These are phyloP conservation scores for Trametes hirsuta DNA, from an alignment of 1,284 basidiomycete genomes.

Conservation along the genomic window DNA sequence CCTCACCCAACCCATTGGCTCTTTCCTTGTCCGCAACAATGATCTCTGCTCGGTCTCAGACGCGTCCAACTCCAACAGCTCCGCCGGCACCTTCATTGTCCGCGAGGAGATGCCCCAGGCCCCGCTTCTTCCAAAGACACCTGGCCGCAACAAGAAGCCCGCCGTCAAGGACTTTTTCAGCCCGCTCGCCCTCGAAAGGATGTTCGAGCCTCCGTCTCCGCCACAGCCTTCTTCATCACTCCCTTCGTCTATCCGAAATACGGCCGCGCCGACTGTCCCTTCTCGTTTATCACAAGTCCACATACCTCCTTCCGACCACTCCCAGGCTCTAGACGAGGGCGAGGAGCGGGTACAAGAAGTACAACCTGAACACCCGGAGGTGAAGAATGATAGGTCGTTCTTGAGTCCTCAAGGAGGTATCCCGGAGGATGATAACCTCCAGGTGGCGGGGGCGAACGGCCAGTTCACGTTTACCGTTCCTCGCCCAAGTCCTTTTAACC, in stretches of 20 bases:
- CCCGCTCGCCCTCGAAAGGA: slow-evolving; percentile 80
- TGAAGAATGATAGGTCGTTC: no score
- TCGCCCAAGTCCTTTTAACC: slow-evolving; percentile 40
- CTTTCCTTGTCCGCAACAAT: slow-evolving; percentile 51
- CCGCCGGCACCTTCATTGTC: slow-evolving; percentile 78
- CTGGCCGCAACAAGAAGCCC: slow-evolving; percentile 62
- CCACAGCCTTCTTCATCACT: slow-evolving; percentile 39
- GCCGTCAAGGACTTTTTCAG: slow-evolving; percentile 83
- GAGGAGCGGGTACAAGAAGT: background rate
- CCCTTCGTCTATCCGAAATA: slow-evolving; percentile 23
- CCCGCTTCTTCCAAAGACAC: slow-evolving; percentile 66
- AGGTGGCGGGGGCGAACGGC: slow-evolving; percentile 44
- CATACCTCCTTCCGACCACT: slow-evolving; percentile 21
- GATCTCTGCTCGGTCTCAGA: slow-evolving; percentile 38
- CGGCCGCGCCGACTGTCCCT: slow-evolving; percentile 37
- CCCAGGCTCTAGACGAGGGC: slow-evolving; percentile 5
- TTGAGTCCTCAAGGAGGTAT: background rate
- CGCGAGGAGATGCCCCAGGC: slow-evolving; percentile 66
- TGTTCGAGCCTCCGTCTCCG: slow-evolving; percentile 91
- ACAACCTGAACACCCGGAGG: no score
- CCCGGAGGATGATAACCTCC: slow-evolving; percentile 32
- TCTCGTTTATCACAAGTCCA: slow-evolving; percentile 42
- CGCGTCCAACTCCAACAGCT: slow-evolving; percentile 28
- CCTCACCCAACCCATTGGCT: slow-evolving; percentile 60
- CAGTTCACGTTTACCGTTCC: slow-evolving; percentile 80